These are phyloP conservation scores for Lippia alba DNA, from an alignment of 305 asterid genomes.

Conservation along the genomic window DNA sequence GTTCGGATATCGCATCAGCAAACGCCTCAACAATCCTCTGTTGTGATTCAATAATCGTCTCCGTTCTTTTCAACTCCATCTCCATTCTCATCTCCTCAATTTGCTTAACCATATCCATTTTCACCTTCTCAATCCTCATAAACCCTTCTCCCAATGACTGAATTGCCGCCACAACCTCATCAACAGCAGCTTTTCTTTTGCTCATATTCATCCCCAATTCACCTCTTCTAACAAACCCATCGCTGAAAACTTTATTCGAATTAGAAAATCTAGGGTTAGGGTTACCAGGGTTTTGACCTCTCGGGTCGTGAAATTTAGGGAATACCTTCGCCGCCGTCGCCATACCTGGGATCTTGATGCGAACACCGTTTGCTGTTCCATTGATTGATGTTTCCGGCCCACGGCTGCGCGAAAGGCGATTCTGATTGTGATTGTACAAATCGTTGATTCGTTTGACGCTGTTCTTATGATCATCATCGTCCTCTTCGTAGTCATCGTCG, in stretches of 20 bases:
- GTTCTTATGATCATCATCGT: slow-evolving; percentile 39
- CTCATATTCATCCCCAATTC: slow-evolving; percentile 42
- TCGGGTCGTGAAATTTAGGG: slow-evolving; percentile 49
- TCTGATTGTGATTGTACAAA: slow-evolving; percentile 40
- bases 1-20: slow-evolving; percentile 54
- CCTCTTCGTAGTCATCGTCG: slow-evolving; percentile 47
- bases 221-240: slow-evolving; percentile 43
- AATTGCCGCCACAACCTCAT: slow-evolving; percentile 62
- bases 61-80: slow-evolving; percentile 82
- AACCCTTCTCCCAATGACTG: slow-evolving; percentile 76
- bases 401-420: slow-evolving; percentile 32
- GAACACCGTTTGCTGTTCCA: slow-evolving; percentile 58
- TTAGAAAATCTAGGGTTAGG: slow-evolving; percentile 46
- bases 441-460: slow-evolving; percentile 55
- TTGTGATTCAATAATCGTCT: slow-evolving; percentile 81
- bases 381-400: slow-evolving; percentile 42
- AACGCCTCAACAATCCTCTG: slow-evolving; percentile 72
- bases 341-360: slow-evolving; percentile 78
- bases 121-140: slow-evolving; percentile 76
- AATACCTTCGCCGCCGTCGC: slow-evolving; percentile 44
- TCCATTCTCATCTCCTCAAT: slow-evolving; percentile 81
- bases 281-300: slow-evolving; percentile 45
- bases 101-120: slow-evolving; percentile 77
- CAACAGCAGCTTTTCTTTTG: slow-evolving; percentile 40
- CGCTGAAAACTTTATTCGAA: slow-evolving; percentile 48